Base-by-base conservation (phyloP, 2,329 filamentous ascomycete genomes). In the Ophiostoma ips region DNA sequence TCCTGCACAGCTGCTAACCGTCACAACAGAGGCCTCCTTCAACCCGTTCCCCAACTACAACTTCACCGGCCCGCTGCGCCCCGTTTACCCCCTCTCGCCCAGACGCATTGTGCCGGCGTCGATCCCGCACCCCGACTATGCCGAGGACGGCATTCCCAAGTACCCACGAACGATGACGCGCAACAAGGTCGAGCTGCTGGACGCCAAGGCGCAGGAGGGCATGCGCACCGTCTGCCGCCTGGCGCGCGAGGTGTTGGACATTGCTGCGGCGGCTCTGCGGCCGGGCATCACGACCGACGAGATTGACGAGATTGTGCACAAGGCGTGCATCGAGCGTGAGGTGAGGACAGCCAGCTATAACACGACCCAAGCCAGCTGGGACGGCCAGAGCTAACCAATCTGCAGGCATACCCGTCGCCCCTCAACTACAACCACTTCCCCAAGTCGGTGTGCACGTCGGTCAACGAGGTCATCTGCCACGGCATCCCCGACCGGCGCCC, bases 391-490 rank as follows among this genome's bases (percentile, higher is more conserved):
- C 33, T 35, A 3, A n/a, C 11, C 33, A 13, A 35, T n/a, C 6
- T n/a, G n/a, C n/a, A 43, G 7, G 30, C 88, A 10, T 96, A 96
- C 64, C 90, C 90, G 0, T 95, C 90, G 1, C 88, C 90, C 1
- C 72, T 96, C 33, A 95, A 95, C 70, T 96, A 96, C 69, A 85
- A 86, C 71, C 75, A 89, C 66, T 98, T 96, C 68, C 92, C 92
- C 57, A 98, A 98, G 70, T 98, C 92, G 0, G 86, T 95, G 55
- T 98, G 92, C 68, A 96, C 90, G 3, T 96, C 90, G 3, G 70
- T 86, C 46, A 98, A 98, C 71, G 92, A 98, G 68, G 85, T 95
- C 56, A 96, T 98, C 65, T 98, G 92, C 71, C 92, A 98, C 72
- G 92, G 92, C 49, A 98, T 98, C 56, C 92, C 92, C 15, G 92